Evolutionary conservation across 2,329 filamentous ascomycete genomes (phyloP), one percentile per base, ranked within the genome.

Genomic region (Rhexocercosporidium sp.): DNA sequence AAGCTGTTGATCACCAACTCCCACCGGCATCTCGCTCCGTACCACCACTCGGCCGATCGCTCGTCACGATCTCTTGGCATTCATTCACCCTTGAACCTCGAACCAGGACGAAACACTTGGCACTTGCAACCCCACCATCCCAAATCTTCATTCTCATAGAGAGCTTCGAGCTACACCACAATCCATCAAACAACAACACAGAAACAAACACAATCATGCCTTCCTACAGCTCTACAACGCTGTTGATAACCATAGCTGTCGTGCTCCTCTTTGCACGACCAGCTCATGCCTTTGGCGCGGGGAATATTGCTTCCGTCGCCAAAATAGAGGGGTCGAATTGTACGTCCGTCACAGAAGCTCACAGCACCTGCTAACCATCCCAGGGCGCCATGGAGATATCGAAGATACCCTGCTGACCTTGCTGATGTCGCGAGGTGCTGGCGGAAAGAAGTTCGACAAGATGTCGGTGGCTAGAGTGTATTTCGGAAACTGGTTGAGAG

Each of bases 401-500:
- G 94, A 97, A 83, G 94, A 97, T 82, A 90, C 91, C 39, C 88
- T 97, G 64, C 87, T 97, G 67, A 89, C 87, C 68, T 83, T 97
- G 65, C 70, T 81, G 57, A 87, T 91, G 77, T 87, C 89, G 51
- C 84, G 85, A 68, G 84, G 85, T 47, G 88, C 87, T 22, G 82
- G 82, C 70, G 87, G 87, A 73, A 94, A 94, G 83, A 96, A 94
- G 76, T 97, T 97, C 81, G 88, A 87, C 83, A 96, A 96, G 82
- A 87, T 97, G 76, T 91, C 90, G 77, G 92, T 97, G 70, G 92
- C 94, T 71, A 88, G 94, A 69, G 92, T 96, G 70, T 97, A 97
- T 83, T 97, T 97, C 82, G 94, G 94, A 71, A 97, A 97, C 83
- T 97, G 94, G 94, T 87, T 97, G 39, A 88, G 88, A 65, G 94